Conservation (phyloP, 495 filamentous ascomycete species). For the Daldinia bambusicola region DNA sequence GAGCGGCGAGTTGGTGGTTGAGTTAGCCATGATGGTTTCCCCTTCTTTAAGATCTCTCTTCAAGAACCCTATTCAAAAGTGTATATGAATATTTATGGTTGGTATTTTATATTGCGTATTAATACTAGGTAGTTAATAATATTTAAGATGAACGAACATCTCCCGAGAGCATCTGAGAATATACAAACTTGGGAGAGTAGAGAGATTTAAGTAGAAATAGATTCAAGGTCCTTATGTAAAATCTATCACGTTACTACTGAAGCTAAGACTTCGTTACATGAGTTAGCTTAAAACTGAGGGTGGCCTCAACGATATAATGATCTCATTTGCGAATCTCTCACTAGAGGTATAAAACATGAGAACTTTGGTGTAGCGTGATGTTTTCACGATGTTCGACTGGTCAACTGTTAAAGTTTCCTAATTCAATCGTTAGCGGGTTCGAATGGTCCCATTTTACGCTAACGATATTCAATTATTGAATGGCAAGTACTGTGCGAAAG, state of each 20-base stretch:
- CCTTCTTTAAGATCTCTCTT: too few species aligned
- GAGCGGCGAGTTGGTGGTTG: conserved; percentile 49
- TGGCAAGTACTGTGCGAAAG: too few species aligned
- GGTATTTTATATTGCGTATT: neutral
- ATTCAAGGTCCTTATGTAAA: too few species aligned
- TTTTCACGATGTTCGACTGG: conserved; percentile 29
- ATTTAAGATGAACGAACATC: neutral
- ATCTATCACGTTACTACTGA: too few species aligned
- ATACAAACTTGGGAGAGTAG: neutral
- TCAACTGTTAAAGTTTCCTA: conserved; percentile 40
- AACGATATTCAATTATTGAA: too few species aligned
- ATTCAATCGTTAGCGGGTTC: conserved; percentile 18
- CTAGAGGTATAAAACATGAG: neutral
- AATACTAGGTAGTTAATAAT: neutral
- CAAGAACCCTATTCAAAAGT: neutral
- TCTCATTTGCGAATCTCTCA: neutral
- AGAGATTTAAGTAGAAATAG: too few species aligned
- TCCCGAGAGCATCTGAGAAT: neutral
- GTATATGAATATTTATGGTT: neutral
- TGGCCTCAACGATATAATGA: too few species aligned
- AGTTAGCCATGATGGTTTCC: conserved; percentile 30
- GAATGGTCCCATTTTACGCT: conserved; percentile 26
- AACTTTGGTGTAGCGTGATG: conserved; percentile 13
- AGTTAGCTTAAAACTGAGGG: too few species aligned
- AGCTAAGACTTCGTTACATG: too few species aligned